Evolutionary conservation across 1,284 basidiomycete species (phyloP).

Genomic region (Moesziomyces antarcticus): DNA sequence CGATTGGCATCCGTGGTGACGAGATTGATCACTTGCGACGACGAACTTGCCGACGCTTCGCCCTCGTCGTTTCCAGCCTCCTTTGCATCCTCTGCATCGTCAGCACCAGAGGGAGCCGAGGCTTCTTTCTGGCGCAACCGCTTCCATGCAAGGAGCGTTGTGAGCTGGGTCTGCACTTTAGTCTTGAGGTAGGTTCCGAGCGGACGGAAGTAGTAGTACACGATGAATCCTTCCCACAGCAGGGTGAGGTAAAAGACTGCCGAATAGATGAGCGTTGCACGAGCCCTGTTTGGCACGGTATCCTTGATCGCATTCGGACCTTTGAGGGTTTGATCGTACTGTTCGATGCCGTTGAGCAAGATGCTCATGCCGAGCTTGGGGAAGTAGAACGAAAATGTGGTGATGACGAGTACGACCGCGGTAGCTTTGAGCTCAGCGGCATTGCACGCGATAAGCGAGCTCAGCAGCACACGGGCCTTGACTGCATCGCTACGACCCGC

Average conservation of each 20-base stretch:
- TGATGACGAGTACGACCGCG: conserved; percentile 12
- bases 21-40: conserved; percentile 43
- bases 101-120: conserved; percentile 1
- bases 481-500: conserved; percentile 1
- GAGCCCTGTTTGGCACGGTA: conserved; percentile 11
- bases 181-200: conserved; percentile 19
- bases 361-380: conserved; percentile 30
- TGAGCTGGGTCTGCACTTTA: conserved; percentile 25
- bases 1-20: conserved; percentile 36
- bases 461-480: conserved; percentile 16
- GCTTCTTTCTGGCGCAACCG: conserved; percentile 37
- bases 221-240: conserved; percentile 15
- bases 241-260: conserved; percentile 25
- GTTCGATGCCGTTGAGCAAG: conserved; percentile 21
- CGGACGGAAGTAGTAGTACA: conserved; percentile 29
- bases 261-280: conserved; percentile 35
- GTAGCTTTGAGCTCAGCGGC: conserved; percentile 2
- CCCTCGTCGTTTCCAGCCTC: background rate
- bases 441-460: conserved; percentile 23
- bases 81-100: background rate
- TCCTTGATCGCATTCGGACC: background rate
- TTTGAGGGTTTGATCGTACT: conserved; percentile 10
- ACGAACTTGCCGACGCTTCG: background rate
- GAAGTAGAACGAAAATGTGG: conserved; percentile 30
- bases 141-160: conserved; percentile 37